Evolutionary conservation across 805 yeast genomes (phyloP).

Genomic region (Lachancea sp.): DNA sequence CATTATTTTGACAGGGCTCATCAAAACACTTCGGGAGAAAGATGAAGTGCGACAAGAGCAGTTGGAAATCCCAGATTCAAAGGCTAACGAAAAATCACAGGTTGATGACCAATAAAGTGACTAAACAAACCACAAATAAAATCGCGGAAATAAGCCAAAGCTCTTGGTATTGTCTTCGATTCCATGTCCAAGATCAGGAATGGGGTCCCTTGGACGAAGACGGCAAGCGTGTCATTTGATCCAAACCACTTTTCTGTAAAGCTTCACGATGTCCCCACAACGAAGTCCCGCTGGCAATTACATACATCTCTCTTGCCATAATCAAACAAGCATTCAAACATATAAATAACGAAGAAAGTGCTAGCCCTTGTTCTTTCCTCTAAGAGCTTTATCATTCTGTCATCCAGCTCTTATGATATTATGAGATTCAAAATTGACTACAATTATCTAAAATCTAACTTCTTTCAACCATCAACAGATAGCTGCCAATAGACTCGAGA

Average conservation of each 20-base stretch:
- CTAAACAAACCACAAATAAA: too few relatives aligned
- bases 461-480: too few relatives aligned
- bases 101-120: too few relatives aligned
- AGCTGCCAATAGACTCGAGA: not conserved
- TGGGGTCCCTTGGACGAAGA: too few relatives aligned
- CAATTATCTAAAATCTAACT: not conserved
- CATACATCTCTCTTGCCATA: not conserved
- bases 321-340: too few relatives aligned
- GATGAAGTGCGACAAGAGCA: not conserved
- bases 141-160: too few relatives aligned
- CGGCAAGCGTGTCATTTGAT: not conserved
- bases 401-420: too few relatives aligned
- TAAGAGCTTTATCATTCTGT: too few relatives aligned
- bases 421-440: not conserved
- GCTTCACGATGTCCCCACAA: not conserved
- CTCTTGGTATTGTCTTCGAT: too few relatives aligned
- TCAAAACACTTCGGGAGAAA: conserved; percentile 36
- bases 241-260: not conserved
- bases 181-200: too few relatives aligned
- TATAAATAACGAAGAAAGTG: too few relatives aligned
- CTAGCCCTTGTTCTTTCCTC: too few relatives aligned
- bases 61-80: not conserved
- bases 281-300: not conserved
- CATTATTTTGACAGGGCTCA: conserved; percentile 48
- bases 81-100: not conserved